Percentiles rank a stretch among this genome's conserved stretches.
Conservation (phyloP, 306 rosid species). For the Gynostemma pentaphyllum region DNA sequence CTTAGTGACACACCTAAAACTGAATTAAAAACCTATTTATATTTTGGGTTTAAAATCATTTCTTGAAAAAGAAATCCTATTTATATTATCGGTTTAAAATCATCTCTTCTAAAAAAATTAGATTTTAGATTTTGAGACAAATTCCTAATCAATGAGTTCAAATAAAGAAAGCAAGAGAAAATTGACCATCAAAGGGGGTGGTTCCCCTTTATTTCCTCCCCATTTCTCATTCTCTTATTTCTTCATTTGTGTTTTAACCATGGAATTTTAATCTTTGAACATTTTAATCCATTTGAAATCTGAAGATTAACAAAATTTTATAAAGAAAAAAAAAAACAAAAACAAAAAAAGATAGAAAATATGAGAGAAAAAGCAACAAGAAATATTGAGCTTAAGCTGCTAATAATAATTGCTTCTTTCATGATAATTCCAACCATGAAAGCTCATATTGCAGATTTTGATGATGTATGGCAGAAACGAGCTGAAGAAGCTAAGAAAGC, state of each 20-base stretch:
- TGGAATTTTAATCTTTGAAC: not conserved
- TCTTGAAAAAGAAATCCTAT: no score
- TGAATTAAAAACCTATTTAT: no score
- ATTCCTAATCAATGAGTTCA: no score
- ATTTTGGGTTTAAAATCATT: no score
- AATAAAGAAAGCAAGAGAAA: conserved; percentile 7
- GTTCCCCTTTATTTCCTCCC: conserved; percentile 23
- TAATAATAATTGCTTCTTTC: conserved; percentile 11
- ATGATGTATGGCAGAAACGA: conserved; percentile 29
- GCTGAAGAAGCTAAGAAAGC: conserved; percentile 21
- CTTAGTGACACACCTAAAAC: no score
- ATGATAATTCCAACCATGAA: conserved; percentile 14
- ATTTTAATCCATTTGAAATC: not conserved
- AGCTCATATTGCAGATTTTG: conserved; percentile 26
- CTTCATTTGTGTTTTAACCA: no score
- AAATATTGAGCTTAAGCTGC: conserved; percentile 14
- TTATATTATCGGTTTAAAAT: no score
- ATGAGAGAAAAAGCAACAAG: not conserved
- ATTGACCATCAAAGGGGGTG: conserved; percentile 8
- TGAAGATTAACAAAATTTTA: not conserved
- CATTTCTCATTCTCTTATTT: conserved; percentile 15
- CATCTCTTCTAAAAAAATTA: no score
- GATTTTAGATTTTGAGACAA: no score
- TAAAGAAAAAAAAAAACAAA: not conserved
- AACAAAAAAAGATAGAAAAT: not conserved